Conservation (phyloP, 805 yeast species). For the Cephaloascus albidus region DNA sequence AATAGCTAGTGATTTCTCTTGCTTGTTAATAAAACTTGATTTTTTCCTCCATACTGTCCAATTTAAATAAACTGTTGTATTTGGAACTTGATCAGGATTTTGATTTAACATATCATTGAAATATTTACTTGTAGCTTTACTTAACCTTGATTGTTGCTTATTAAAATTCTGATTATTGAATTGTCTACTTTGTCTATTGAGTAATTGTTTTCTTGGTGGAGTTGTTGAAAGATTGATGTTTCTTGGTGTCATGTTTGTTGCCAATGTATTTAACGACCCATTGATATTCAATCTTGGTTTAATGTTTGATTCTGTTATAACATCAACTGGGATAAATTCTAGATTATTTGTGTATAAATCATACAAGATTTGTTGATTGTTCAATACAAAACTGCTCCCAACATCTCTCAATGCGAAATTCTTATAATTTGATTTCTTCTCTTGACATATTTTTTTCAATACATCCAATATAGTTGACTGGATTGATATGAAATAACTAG, state of each 20-base stretch:
- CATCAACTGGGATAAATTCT: neutral
- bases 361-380: neutral
- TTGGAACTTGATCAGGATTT: constrained; percentile 17
- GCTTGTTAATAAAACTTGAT: constrained; percentile 70
- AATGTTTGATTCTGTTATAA: neutral
- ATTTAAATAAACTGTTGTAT: constrained; percentile 59
- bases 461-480: neutral
- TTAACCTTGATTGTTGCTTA: neutral
- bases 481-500: neutral
- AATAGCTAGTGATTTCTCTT: constrained; percentile 75
- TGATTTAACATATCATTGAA: constrained; percentile 20
- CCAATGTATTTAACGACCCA: neutral
- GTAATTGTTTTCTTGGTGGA: neutral
- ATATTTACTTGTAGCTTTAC: constrained; percentile 10
- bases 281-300: neutral
- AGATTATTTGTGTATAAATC: neutral
- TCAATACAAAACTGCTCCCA: neutral
- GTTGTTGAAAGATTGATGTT: neutral
- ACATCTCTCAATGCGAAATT: neutral
- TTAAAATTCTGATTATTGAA: neutral
- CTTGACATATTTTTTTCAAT: neutral
- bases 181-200: neutral
- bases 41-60: constrained; percentile 88
- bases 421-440: neutral
- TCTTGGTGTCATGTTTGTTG: neutral